These are phyloP conservation scores for Blastomyces gilchristii DNA, from an alignment of 2,329 filamentous ascomycete species.

Conservation along the genomic window DNA sequence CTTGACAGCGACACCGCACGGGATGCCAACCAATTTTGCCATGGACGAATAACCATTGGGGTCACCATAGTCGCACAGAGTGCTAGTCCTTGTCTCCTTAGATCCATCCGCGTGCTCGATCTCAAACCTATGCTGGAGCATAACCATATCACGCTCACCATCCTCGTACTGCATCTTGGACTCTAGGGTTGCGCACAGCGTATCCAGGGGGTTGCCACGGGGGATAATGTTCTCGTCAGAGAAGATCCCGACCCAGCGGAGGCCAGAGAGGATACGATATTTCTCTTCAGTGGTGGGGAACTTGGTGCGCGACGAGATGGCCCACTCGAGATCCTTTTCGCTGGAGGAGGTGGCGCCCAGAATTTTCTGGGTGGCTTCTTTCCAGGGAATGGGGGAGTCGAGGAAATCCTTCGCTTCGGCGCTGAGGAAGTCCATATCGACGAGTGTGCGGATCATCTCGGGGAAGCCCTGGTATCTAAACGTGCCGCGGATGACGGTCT, in stretches of 20 bases:
- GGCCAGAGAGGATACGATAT: constrained; percentile 57
- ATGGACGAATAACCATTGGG: constrained; percentile 72
- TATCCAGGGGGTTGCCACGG: constrained; percentile 72
- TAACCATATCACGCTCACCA: constrained; percentile 74
- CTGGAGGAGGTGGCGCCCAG: constrained; percentile 56
- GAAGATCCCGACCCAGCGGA: constrained; percentile 61
- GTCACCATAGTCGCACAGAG: constrained; percentile 72
- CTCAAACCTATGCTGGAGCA: constrained; percentile 56
- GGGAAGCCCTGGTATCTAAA: constrained; percentile 85
- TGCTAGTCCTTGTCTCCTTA: constrained; percentile 67
- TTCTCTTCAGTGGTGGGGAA: constrained; percentile 61
- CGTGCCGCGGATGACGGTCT: constrained; percentile 77
- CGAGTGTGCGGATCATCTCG: constrained; percentile 75
- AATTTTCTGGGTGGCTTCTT: constrained; percentile 70
- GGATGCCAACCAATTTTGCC: constrained; percentile 71
- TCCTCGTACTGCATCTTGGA: constrained; percentile 82
- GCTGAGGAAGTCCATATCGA: constrained; percentile 79
- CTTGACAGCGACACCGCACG: constrained; percentile 64
- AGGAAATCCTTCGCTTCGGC: constrained; percentile 58
- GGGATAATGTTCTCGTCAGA: constrained; percentile 59
- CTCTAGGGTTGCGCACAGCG: constrained; percentile 80
- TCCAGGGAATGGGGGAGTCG: constrained; percentile 63
- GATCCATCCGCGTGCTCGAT: constrained; percentile 73
- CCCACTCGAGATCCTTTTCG: constrained; percentile 59
- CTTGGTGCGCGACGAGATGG: constrained; percentile 63